phyloP scores from a whole-genome alignment of 2,329 filamentous ascomycete species.

The Camillea tinctor region DNA sequence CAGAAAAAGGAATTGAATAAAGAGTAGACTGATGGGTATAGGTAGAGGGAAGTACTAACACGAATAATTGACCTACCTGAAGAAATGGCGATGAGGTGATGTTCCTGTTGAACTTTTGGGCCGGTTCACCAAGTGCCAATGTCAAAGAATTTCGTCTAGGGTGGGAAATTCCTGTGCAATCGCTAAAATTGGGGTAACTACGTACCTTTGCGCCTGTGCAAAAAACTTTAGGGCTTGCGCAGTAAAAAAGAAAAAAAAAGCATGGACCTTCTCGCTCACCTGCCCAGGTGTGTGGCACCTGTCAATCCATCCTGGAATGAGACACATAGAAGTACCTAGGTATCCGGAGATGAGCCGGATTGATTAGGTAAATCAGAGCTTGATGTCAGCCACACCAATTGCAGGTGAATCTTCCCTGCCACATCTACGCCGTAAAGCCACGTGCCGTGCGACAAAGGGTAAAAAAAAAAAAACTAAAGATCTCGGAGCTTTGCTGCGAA shows the following conservation, averaged over 20 bases:
- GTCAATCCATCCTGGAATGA: no score
- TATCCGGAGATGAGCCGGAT: constrained; percentile 4
- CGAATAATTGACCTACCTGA: constrained; percentile 25
- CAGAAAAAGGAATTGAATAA: not conserved
- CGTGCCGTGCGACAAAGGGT: no score
- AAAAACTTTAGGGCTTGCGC: constrained; percentile 18
- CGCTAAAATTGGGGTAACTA: constrained; percentile 30
- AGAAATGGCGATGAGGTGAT: constrained; percentile 31
- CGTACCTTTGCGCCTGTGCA: constrained; percentile 18
- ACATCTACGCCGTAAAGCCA: no score
- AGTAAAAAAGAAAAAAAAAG: no score
- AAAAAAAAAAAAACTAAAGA: not conserved
- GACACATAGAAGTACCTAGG: constrained; percentile 8
- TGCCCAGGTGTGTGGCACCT: no score
- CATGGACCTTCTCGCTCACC: not conserved
- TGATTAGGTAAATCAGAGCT: no score
- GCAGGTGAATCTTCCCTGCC: no score
- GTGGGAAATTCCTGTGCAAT: constrained; percentile 31
- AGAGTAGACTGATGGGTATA: not conserved
- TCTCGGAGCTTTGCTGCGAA: not conserved
- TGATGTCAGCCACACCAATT: no score
- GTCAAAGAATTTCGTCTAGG: constrained; percentile 30
- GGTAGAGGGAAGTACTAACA: not conserved
- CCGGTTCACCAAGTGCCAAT: constrained; percentile 23
- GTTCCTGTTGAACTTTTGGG: constrained; percentile 28